Evolutionary conservation across 2,329 filamentous ascomycete genomes (phyloP).

Genomic region (Beauveria brongniartii): DNA sequence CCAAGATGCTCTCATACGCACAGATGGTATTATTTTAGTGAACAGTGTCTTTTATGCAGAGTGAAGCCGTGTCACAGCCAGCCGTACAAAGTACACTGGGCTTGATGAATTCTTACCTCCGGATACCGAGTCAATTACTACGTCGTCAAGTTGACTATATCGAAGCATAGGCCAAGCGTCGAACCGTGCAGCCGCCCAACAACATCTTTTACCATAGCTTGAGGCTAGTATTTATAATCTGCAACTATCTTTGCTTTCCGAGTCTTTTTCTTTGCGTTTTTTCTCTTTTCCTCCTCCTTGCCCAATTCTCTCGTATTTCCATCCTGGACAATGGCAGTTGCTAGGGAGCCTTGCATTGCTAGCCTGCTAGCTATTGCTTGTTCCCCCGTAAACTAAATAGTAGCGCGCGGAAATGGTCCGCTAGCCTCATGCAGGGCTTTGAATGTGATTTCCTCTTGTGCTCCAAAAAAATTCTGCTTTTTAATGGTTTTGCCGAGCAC

Average conservation of each 20-base stretch:
- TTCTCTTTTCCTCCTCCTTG: too few species aligned
- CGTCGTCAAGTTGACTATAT: background rate
- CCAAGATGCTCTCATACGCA: background rate
- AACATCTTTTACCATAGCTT: too few species aligned
- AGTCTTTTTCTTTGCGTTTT: too few species aligned
- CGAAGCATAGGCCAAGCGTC: background rate
- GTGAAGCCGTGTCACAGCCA: background rate
- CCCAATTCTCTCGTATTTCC: too few species aligned
- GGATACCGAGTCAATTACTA: too few species aligned
- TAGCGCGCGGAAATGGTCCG: background rate
- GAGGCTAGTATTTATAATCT: too few species aligned
- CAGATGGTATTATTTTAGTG: background rate
- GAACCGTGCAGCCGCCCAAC: background rate
- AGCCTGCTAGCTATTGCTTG: background rate
- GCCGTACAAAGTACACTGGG: too few species aligned
- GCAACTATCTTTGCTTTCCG: too few species aligned
- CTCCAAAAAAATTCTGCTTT: background rate
- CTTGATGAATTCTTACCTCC: too few species aligned
- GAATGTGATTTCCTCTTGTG: background rate
- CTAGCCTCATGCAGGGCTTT: background rate
- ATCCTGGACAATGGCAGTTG: too few species aligned
- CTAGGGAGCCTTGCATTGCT: background rate
- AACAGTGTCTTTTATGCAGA: background rate
- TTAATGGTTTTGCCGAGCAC: background rate
- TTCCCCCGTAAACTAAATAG: background rate